A percentile compares a stretch with the other conserved stretches of the same genome.
Evolutionary conservation across 2,329 filamentous ascomycete genomes (phyloP).

Genomic region (Ophiocordyceps sinensis): DNA sequence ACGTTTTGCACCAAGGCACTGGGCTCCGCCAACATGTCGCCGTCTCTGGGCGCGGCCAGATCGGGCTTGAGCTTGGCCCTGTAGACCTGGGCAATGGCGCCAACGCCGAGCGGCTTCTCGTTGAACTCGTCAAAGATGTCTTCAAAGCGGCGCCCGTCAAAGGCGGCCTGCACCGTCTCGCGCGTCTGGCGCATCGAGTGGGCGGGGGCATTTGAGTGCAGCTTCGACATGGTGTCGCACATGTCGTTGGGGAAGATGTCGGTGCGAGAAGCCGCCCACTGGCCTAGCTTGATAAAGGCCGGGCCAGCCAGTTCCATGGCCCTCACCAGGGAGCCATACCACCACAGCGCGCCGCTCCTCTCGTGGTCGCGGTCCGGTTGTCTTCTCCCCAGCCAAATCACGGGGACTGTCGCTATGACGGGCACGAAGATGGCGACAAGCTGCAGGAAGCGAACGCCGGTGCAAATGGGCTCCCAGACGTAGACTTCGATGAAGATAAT

Average conservation of each 20-base stretch:
- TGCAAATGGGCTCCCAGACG: slow-evolving; percentile 76
- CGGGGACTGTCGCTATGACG: slow-evolving; percentile 66
- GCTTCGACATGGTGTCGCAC: slow-evolving; percentile 83
- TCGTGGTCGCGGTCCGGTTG: slow-evolving; percentile 55
- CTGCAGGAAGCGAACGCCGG: slow-evolving; percentile 75
- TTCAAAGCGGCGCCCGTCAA: slow-evolving; percentile 64
- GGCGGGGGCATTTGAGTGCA: slow-evolving; percentile 88
- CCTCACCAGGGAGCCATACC: slow-evolving; percentile 78
- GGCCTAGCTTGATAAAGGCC: slow-evolving; percentile 96
- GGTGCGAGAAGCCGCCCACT: slow-evolving; percentile 93
- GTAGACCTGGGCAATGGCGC: slow-evolving; percentile 95
- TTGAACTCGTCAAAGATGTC: slow-evolving; percentile 96
- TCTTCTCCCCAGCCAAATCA: slow-evolving; percentile 62
- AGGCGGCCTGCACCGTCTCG: slow-evolving; percentile 65
- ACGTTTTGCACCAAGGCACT: slow-evolving; percentile 52
- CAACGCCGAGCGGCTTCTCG: slow-evolving; percentile 76
- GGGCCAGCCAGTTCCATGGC: slow-evolving; percentile 89
- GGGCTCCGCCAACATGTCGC: slow-evolving; percentile 29
- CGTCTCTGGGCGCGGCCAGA: slow-evolving; percentile 48
- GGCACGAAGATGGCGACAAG: slow-evolving; percentile 82
- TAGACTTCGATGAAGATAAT: slow-evolving; percentile 56
- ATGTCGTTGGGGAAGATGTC: slow-evolving; percentile 93
- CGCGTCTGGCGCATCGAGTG: slow-evolving; percentile 75
- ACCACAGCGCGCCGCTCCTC: slow-evolving; percentile 74
- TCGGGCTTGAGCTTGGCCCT: slow-evolving; percentile 80